Evolutionary conservation across 1,284 basidiomycete species (phyloP).

Genomic region (Grifola frondosa): DNA sequence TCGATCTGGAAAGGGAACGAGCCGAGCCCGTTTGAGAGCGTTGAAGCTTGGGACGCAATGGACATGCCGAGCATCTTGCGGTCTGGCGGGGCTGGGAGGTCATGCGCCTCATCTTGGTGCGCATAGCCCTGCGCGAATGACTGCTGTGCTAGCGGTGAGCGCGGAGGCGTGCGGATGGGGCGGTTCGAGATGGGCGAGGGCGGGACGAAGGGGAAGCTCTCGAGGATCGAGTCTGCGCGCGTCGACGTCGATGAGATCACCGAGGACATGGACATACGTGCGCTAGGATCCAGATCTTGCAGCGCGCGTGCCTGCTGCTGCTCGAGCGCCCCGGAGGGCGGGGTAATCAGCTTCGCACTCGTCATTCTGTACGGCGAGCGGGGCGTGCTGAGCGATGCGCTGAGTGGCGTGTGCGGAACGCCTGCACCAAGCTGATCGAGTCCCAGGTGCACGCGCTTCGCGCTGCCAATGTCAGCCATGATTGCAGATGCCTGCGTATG

Average conservation of each 20-base stretch:
- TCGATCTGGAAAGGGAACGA: slow-evolving; percentile 85
- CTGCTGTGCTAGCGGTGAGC: slow-evolving; percentile 65
- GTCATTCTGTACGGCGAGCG: slow-evolving; percentile 57
- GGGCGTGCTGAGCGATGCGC: slow-evolving; percentile 34
- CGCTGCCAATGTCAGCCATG: slow-evolving; percentile 60
- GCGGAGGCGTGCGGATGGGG: slow-evolving; percentile 69
- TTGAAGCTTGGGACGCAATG: slow-evolving; percentile 68
- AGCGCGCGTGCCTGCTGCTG: slow-evolving; percentile 60
- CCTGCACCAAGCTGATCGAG: slow-evolving; percentile 32
- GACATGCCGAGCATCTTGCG: slow-evolving; percentile 64
- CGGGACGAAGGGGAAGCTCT: slow-evolving; percentile 82
- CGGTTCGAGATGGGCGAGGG: slow-evolving; percentile 79
- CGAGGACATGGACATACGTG: slow-evolving; percentile 61
- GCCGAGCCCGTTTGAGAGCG: slow-evolving; percentile 69
- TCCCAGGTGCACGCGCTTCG: slow-evolving; percentile 63
- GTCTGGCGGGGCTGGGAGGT: slow-evolving; percentile 38
- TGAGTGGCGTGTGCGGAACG: slow-evolving; percentile 28
- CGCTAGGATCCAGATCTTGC: slow-evolving; percentile 50
- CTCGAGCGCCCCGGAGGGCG: slow-evolving; percentile 44
- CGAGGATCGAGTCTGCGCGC: slow-evolving; percentile 75
- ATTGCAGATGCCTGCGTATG: slow-evolving; percentile 62
- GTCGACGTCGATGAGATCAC: slow-evolving; percentile 65
- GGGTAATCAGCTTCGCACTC: slow-evolving; percentile 56
- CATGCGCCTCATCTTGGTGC: slow-evolving; percentile 19
- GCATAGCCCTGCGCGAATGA: slow-evolving; percentile 35